Evolutionary conservation across 768 basidiomycete species (phyloP).

Genomic region (Suillus fuscotomentosus): DNA sequence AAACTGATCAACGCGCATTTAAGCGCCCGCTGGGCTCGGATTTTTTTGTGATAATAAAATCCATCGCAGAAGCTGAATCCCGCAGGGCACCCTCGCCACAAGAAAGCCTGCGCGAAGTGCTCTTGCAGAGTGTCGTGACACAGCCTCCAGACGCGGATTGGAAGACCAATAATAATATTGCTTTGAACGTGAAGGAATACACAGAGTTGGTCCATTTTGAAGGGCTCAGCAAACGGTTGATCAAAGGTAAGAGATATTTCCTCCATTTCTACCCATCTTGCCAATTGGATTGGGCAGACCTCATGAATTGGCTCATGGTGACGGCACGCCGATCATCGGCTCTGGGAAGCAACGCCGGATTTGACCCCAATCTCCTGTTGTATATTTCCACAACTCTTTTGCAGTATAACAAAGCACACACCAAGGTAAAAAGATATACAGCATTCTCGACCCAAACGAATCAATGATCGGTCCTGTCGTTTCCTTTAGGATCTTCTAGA

Average conservation of each 20-base stretch:
- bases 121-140: conserved; percentile 56
- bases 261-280: not conserved
- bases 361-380: conserved; percentile 60
- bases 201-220: conserved; percentile 58
- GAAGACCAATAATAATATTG: conserved; percentile 47
- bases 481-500: conserved; percentile 51
- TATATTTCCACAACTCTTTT: conserved; percentile 50
- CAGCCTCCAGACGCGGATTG: conserved; percentile 51
- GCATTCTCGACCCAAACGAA: not conserved
- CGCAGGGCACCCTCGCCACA: conserved; percentile 27
- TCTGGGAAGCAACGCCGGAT: conserved; percentile 4
- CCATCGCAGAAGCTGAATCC: conserved; percentile 40
- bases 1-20: conserved; percentile 1
- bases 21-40: conserved; percentile 47
- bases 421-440: conserved; percentile 42
- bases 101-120: conserved; percentile 41
- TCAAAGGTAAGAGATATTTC: conserved; percentile 47
- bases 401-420: conserved; percentile 57
- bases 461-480: conserved; percentile 19
- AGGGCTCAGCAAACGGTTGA: conserved; percentile 48
- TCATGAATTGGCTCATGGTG: conserved; percentile 51
- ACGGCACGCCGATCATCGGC: conserved; percentile 46
- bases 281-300: conserved; percentile 38
- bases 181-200: conserved; percentile 56
- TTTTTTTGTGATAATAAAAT: conserved; percentile 54